These are phyloP conservation scores for Fusarium sp. DNA, from an alignment of 2,329 filamentous ascomycete genomes.

Conservation along the genomic window DNA sequence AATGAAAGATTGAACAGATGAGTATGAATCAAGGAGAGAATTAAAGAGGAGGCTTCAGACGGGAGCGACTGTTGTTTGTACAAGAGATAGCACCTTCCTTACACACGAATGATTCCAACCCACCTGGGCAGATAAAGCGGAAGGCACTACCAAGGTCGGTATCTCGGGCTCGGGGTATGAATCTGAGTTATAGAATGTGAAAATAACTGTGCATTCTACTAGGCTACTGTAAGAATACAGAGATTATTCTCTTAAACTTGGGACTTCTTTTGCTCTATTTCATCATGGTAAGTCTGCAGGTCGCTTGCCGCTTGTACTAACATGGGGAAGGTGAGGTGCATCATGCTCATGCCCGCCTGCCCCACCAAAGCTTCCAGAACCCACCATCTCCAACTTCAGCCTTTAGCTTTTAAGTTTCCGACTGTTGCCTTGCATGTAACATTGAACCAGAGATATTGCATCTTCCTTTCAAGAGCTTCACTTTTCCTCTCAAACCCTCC, in stretches of 20 bases:
- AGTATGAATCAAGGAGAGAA: not conserved
- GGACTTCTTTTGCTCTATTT: too few species aligned
- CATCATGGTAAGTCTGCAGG: not conserved
- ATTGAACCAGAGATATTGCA: not conserved
- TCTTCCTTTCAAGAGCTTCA: not conserved
- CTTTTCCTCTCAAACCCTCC: not conserved
- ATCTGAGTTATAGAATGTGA: too few species aligned
- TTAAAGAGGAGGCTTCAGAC: too few species aligned
- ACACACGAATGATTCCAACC: not conserved
- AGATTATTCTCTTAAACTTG: too few species aligned
- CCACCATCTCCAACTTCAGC: constrained; percentile 33
- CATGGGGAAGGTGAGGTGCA: not conserved
- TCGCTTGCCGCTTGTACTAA: not conserved
- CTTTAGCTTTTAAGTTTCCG: not conserved
- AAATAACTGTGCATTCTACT: too few species aligned
- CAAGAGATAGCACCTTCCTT: not conserved
- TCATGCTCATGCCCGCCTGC: constrained; percentile 9
- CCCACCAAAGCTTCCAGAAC: constrained; percentile 53
- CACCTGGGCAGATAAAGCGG: too few species aligned
- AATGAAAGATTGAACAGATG: not conserved
- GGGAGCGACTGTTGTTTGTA: not conserved
- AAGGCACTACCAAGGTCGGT: too few species aligned
- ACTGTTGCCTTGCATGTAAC: not conserved
- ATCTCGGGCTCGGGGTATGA: too few species aligned
- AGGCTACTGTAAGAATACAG: too few species aligned